Base-by-base conservation (phyloP, 179 eudicot genomes). In the Spergularia azorica region DNA sequence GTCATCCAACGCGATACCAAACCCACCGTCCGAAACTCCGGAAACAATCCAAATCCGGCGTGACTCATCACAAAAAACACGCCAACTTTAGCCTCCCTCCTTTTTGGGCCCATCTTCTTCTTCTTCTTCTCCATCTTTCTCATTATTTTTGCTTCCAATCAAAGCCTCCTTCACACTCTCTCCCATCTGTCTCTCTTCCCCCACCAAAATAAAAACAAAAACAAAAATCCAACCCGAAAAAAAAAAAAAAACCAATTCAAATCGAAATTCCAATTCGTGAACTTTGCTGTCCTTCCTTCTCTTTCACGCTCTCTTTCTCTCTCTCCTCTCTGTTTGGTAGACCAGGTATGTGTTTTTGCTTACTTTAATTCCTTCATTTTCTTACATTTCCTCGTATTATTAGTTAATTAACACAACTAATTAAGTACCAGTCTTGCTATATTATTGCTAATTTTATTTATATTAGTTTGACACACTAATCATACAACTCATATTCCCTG, bases 401-500 rank as follows among this genome's bases (percentile, higher is more conserved):
- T 54, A 43, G 48, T 43, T 43, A 43, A 43, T 43, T 26, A 26
- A 43, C 8, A 43, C 4, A 41, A 9, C 41, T 39, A 18, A 59
- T 20, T 11, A 62, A 62, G 65, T 20, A 41, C 38, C 26, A 59
- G 56, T 67, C 56, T 67, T 67, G 32, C 10, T 67, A 20, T 67
- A 4, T 12, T 26, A 26, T 54, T 20, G 13, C 15, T 54, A 14
- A 17, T 26, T 4, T 70, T 70, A 6, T 43, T 7, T 62, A 8
- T 20, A 36, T 64, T 32, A 36, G 20, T 8, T 8, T 9, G 32
- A 26, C 5, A 26, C 32, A 62, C 16, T 1, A 50, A 77, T 67
- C 74, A 62, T 63, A 76, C 85, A 26, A 82, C 85, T 79, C 85
- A 82, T 82, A 18, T 20, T 71, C 13, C 76, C 79, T 82, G 85